Conservation (phyloP, 192 early-diverging fungal species). For the Lunasporangiospora selenospora region DNA sequence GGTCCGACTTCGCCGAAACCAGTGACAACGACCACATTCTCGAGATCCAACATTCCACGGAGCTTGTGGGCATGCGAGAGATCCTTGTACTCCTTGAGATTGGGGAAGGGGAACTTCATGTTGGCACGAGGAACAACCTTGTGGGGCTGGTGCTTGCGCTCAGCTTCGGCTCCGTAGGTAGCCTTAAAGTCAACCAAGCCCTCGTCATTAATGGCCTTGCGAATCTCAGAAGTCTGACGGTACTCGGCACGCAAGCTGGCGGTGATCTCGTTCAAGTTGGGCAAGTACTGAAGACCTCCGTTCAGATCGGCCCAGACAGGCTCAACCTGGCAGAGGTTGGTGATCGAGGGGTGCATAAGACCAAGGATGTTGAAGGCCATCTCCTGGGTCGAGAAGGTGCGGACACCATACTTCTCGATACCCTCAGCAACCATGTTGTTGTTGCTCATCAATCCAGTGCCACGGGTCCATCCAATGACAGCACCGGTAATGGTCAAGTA, state of each 20-base stretch:
- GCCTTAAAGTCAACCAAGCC: conserved; percentile 80
- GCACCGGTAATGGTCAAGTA: conserved; percentile 91
- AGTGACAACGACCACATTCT: conserved; percentile 90
- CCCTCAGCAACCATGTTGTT: conserved; percentile 92
- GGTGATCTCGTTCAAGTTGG: conserved; percentile 82
- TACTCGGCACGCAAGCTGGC: conserved; percentile 78
- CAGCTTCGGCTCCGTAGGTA: conserved; percentile 74
- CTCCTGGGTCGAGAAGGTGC: conserved; percentile 91
- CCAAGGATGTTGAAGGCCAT: conserved; percentile 95
- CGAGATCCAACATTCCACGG: conserved; percentile 85
- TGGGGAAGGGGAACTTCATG: conserved; percentile 85
- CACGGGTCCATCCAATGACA: conserved; percentile 97
- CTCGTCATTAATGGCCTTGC: conserved; percentile 83
- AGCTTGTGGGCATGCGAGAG: conserved; percentile 68
- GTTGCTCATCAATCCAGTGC: conserved; percentile 92
- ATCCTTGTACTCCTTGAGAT: conserved; percentile 64
- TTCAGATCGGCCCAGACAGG: conserved; percentile 91
- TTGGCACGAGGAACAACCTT: conserved; percentile 87
- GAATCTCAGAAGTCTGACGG: conserved; percentile 85
- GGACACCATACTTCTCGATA: conserved; percentile 85
- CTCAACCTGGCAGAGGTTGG: conserved; percentile 72
- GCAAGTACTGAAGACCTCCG: conserved; percentile 90
- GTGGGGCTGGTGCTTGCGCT: conserved; percentile 62
- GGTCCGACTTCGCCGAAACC: conserved; percentile 96
- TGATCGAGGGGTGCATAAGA: conserved; percentile 82